Conservation (phyloP, 345 rosid genomes). For the Salix caprea region DNA sequence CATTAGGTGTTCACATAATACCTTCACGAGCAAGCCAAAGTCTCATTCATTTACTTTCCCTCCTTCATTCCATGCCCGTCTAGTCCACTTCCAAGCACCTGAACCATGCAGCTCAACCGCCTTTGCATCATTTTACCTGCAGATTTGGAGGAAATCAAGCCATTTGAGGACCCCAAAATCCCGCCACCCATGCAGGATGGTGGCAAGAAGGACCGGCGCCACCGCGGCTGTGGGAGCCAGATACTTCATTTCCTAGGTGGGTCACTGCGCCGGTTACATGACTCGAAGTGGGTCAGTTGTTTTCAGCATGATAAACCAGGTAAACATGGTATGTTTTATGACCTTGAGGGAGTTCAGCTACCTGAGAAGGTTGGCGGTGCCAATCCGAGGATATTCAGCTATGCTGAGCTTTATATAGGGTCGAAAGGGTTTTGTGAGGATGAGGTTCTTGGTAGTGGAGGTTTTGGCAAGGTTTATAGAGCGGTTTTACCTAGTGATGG, state of each 20-base stretch:
- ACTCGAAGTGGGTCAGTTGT: constrained; percentile 40
- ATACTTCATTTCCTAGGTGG: constrained; percentile 36
- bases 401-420: constrained; percentile 89
- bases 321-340: constrained; percentile 41
- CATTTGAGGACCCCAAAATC: constrained; percentile 11
- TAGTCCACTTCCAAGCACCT: neutral
- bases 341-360: constrained; percentile 79
- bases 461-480: constrained; percentile 75
- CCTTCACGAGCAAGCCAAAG: neutral
- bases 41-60: neutral
- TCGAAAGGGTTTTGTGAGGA: constrained; percentile 69
- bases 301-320: constrained; percentile 13
- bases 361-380: constrained; percentile 67
- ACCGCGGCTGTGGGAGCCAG: constrained; percentile 49
- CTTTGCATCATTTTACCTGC: constrained; percentile 63
- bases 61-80: constrained; percentile 5
- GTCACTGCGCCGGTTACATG: constrained; percentile 36
- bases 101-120: constrained; percentile 44
- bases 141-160: constrained; percentile 45
- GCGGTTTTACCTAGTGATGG: constrained; percentile 88
- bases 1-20: neutral
- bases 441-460: constrained; percentile 84
- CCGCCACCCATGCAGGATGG: constrained; percentile 12
- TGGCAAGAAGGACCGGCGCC: constrained; percentile 22
- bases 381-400: constrained; percentile 85